Evolutionary conservation across 1,284 basidiomycete genomes (phyloP).

Genomic region (Trametes polyzona): DNA sequence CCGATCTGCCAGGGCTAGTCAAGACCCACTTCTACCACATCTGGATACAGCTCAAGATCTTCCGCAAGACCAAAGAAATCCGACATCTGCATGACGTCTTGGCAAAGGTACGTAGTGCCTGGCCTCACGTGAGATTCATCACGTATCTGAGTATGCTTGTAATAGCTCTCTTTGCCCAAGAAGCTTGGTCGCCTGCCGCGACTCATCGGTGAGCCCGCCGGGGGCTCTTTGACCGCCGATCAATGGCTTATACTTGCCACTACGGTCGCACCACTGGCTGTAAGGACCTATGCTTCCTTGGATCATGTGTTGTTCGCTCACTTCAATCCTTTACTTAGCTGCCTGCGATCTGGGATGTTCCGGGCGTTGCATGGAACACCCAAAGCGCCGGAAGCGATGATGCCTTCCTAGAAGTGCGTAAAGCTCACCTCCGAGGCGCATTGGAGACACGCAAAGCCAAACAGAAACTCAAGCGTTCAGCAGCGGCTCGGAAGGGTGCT

Average conservation of each 20-base stretch:
- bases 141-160: neutral
- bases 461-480: too few species aligned
- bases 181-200: constrained; percentile 34
- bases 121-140: constrained; percentile 11
- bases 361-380: too few species aligned
- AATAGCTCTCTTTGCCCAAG: constrained; percentile 27
- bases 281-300: constrained; percentile 16
- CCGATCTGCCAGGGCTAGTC: constrained; percentile 30
- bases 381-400: too few species aligned
- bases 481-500: too few species aligned
- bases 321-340: neutral
- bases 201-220: constrained; percentile 37
- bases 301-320: neutral
- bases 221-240: constrained; percentile 41
- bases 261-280: constrained; percentile 28
- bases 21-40: constrained; percentile 38
- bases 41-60: constrained; percentile 1
- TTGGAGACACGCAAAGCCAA: too few species aligned
- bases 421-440: too few species aligned
- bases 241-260: constrained; percentile 37
- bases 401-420: too few species aligned
- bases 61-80: neutral
- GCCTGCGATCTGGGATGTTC: too few species aligned
- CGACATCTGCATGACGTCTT: neutral
- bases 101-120: constrained; percentile 8